Percentiles rank a stretch among this genome's conserved stretches.
These are phyloP conservation scores for Rhizopogon vinicolor DNA, from an alignment of 768 basidiomycete genomes.

Conservation along the genomic window DNA sequence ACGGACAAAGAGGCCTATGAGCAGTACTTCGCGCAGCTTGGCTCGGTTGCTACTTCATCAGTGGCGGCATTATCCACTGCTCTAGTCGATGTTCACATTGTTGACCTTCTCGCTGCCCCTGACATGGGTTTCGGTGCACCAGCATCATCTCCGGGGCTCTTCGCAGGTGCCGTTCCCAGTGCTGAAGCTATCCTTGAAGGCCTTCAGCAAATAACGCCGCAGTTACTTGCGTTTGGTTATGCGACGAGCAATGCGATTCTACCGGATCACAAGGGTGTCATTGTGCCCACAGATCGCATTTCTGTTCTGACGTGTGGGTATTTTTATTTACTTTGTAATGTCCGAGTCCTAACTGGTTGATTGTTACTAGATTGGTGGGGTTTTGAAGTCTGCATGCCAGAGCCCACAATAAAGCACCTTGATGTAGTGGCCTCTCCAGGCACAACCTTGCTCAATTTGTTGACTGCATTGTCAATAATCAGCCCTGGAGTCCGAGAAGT, in stretches of 20 bases:
- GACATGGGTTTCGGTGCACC: conserved; percentile 73
- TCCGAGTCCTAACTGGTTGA: conserved; percentile 5
- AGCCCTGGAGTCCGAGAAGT: conserved; percentile 78
- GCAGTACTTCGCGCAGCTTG: conserved; percentile 53
- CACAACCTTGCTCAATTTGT: conserved; percentile 59
- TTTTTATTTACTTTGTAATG: neutral
- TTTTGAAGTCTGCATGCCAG: conserved; percentile 71
- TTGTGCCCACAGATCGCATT: conserved; percentile 74
- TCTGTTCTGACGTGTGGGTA: conserved; percentile 74
- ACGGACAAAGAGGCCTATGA: conserved; percentile 59
- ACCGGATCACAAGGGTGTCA: conserved; percentile 65
- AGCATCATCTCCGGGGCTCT: conserved; percentile 59
- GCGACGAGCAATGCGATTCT: conserved; percentile 62
- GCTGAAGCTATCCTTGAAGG: conserved; percentile 68
- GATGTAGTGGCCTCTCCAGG: conserved; percentile 57
- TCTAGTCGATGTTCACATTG: conserved; percentile 56
- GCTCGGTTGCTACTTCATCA: conserved; percentile 44
- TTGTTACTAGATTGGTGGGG: conserved; percentile 81
- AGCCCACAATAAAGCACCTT: conserved; percentile 60
- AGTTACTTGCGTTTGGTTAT: conserved; percentile 74
- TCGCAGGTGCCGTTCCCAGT: conserved; percentile 75
- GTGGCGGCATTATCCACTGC: conserved; percentile 44
- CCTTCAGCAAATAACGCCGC: conserved; percentile 65
- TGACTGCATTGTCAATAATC: conserved; percentile 66
- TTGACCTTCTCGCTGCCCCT: conserved; percentile 55